Base-by-base conservation (phyloP, 495 filamentous ascomycete species). In the Oidiodendron maius region DNA sequence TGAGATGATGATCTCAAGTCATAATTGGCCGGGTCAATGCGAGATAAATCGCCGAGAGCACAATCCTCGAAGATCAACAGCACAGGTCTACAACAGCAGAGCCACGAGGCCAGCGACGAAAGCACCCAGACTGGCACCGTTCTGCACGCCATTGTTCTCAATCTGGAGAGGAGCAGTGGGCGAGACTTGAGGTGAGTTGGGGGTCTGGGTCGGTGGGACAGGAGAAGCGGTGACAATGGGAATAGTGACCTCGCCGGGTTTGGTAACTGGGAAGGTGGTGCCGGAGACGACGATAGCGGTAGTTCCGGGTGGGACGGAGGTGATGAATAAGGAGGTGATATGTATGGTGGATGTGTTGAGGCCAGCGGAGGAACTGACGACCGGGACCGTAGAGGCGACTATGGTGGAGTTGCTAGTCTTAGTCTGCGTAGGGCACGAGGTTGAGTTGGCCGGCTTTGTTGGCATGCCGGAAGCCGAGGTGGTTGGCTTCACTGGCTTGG, bases 41-140 rank as follows among this genome's bases (percentile, higher is more conserved):
- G n/a, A n/a, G n/a, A n/a, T n/a, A n/a, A n/a, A n/a, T n/a, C n/a
- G n/a, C n/a, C n/a, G n/a, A n/a, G n/a, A n/a, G n/a, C n/a, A n/a
- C n/a, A n/a, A n/a, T n/a, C n/a, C n/a, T n/a, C n/a, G n/a, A n/a
- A n/a, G n/a, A n/a, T n/a, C n/a, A n/a, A n/a, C n/a, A n/a, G n/a
- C 11, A 42, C 8, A 16, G 13, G 30, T 66, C 77, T 81, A 83
- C 66, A 82, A 69, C 51, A 82, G 63, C 62, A 73, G 72, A 57
- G 76, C 80, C 52, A 69, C 76, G 54, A 73, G 62, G 69, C 78
- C 81, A 58, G 81, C 72, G 32, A 70, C 78, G 43, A 79, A 64
- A 64, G 71, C 76, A 53, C 70, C 75, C 57, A 72, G 71, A 43
- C 72, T 72, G 50, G 75, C 67, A 45, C 72, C 64, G 52, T 69